Evolutionary conservation across 129 eudicot genomes (phyloP), one percentile per base, ranked within the genome.

Genomic region (Calendula officinalis): DNA sequence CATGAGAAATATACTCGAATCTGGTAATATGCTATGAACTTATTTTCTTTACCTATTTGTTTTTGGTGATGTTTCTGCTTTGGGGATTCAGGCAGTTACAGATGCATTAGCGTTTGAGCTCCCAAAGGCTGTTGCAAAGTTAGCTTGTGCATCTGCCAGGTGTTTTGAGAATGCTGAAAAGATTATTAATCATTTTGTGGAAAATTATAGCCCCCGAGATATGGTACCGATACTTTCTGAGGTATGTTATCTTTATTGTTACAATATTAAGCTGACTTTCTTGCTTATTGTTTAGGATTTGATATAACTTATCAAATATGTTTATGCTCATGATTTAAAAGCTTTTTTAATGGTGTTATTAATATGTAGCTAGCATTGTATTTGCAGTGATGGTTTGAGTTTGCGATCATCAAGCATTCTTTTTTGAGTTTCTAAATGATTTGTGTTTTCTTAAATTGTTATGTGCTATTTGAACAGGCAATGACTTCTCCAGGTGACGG

Each of bases 151-250:
- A 45, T 92, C 95, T 13, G 52, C 52, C 10, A 92, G 86, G 77
- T 83, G 96, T 70, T 70, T 60, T 61, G 89, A 79, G 64, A 49
- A 83, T 67, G 88, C 79, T 13, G 84, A 77, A 62, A 62, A 69
- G 60, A 46, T 85, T 47, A 67, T 92, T 50, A 54, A 85, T 61
- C 79, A 11, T 32, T 83, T 92, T 11, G 68, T 82, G 1, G 78
- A 75, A 34, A 70, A 49, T 22, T 88, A 95, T 74, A 81, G 76
- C 77, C 95, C 98, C 6, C 87, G 96, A 3, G 95, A 88, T 58
- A 81, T 92, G 98, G 85, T 92, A 53, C 69, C 98, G 0, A 75
- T 92, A 73, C 81, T 88, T 11, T 88, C 86, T 40, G 96, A 85
- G 89, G 98, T 92, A 79, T 36, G 63, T n/a, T 12, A 30, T 56